Evolutionary conservation across 306 rosid species (phyloP), one percentile per base, ranked within the genome.

Genomic region (Abrus pulchellus): DNA sequence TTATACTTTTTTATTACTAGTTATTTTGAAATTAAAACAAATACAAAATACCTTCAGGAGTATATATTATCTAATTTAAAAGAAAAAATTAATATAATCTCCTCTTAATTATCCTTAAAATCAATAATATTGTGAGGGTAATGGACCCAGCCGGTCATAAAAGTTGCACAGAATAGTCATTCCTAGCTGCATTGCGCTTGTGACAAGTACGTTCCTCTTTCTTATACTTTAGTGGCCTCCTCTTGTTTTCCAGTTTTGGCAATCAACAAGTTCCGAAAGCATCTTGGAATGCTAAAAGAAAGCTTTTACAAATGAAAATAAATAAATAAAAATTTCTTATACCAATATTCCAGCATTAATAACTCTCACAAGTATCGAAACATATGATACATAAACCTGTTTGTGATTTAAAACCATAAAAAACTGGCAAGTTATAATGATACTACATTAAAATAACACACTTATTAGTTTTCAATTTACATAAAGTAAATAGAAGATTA

Each of bases 161-260:
- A 20, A 20, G 40, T 36, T 36, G 4, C 62, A 28, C n/a, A 7
- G 5, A 11, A 2, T 29, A 4, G 13, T 14, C 5, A 60, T 32
- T 32, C 43, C 43, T 8, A 10, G 74, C 5, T 29, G 74, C 43
- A 45, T 29, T 30, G 59, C 32, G 32, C 32, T 32, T 70, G 75
- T n/a, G 75, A 70, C 61, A 69, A 30, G 32, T 69, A 49, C n/a
- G 32, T 52, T 72, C 28, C 13, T 33, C 52, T 72, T 34, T 54
- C 77, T 20, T 20, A 20, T 20, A 36, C 20, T 53, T 53, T 40
- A 33, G 44, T 30, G 59, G 30, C 74, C 57, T 38, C 43, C 74
- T 69, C 44, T 50, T 72, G 4, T 72, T 36, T 34, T 38, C 20
- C 38, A 20, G 34, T 49, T 52, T 34, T 71, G 62, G 48, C 4